phyloP scores from a whole-genome alignment of 257 asterid species.

The Paulownia fortunei region DNA sequence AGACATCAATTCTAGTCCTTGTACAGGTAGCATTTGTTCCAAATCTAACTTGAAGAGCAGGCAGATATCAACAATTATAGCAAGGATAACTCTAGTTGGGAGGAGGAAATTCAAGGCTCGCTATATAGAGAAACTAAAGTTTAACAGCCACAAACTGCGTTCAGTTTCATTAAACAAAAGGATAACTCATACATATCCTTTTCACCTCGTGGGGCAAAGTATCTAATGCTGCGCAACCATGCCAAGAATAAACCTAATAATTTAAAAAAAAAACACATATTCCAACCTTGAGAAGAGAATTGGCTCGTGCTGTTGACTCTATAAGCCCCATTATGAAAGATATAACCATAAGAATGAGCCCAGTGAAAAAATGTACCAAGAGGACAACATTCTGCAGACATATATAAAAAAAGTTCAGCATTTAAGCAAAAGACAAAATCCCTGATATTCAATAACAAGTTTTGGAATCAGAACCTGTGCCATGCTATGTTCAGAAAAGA shows the following conservation, averaged over 20 bases:
- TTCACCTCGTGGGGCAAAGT: no score
- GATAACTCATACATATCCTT: conserved; percentile 2
- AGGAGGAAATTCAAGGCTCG: no score
- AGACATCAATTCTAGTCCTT: no score
- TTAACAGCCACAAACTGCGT: not conserved
- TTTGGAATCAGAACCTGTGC: conserved; percentile 75
- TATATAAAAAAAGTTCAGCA: conserved; percentile 38
- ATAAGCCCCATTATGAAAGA: conserved; percentile 94
- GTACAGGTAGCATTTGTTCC: no score
- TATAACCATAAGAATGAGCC: conserved; percentile 90
- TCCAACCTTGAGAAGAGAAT: conserved; percentile 87
- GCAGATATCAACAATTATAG: no score
- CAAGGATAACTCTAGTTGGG: no score
- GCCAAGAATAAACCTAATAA: no score
- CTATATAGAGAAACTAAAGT: no score
- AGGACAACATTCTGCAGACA: conserved; percentile 85
- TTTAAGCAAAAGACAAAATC: conserved; percentile 4
- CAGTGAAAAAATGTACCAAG: conserved; percentile 84
- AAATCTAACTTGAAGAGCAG: no score
- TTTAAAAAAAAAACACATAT: conserved; percentile 17
- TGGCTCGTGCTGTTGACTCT: conserved; percentile 62
- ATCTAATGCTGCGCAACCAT: no score
- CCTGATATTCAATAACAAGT: conserved; percentile 13
- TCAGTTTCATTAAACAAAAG: not conserved
- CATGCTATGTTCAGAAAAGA: conserved; percentile 95